These are phyloP conservation scores for Physcomitrium patens DNA, from an alignment of 225 moss, liverwort and hornwort genomes.

Conservation along the genomic window DNA sequence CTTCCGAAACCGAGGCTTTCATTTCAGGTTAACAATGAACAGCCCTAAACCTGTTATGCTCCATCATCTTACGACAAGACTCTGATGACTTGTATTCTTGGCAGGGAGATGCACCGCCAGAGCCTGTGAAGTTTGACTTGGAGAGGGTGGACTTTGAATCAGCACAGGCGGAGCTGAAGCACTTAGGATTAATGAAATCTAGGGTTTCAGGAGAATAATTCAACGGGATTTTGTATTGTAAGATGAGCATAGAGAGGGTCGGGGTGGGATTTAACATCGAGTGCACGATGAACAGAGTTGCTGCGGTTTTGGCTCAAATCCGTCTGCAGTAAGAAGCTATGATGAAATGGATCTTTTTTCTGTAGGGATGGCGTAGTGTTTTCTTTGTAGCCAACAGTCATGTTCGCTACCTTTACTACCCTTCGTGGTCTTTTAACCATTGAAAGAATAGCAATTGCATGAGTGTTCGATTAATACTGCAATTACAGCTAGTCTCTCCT, in stretches of 20 bases:
- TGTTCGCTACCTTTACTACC: not conserved
- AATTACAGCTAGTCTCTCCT: too few relatives aligned
- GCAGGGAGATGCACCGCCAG: conserved; percentile 62
- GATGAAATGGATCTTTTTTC: conserved; percentile 6
- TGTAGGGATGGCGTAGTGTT: conserved; percentile 3
- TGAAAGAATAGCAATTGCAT: too few relatives aligned
- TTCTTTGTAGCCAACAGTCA: conserved; percentile 10
- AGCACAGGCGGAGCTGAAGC: conserved; percentile 51
- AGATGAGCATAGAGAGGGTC: not conserved
- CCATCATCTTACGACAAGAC: not conserved
- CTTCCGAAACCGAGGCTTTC: not conserved
- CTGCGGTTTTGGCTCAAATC: not conserved
- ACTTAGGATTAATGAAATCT: conserved; percentile 45
- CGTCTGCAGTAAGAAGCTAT: not conserved
- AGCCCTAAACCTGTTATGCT: too few relatives aligned
- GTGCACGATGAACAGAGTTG: not conserved
- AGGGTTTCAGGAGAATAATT: conserved; percentile 17
- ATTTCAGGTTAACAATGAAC: not conserved
- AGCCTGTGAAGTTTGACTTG: conserved; percentile 61
- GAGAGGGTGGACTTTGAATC: conserved; percentile 59
- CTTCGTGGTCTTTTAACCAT: not conserved
- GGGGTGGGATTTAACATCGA: not conserved
- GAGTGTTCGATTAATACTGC: too few relatives aligned
- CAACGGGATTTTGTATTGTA: not conserved
- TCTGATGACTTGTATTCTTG: conserved; percentile 7